Percentiles rank a stretch among this genome's conserved stretches.
These are phyloP conservation scores for Podochytrium sp. DNA, from an alignment of 192 early-diverging fungal species.

Conservation along the genomic window DNA sequence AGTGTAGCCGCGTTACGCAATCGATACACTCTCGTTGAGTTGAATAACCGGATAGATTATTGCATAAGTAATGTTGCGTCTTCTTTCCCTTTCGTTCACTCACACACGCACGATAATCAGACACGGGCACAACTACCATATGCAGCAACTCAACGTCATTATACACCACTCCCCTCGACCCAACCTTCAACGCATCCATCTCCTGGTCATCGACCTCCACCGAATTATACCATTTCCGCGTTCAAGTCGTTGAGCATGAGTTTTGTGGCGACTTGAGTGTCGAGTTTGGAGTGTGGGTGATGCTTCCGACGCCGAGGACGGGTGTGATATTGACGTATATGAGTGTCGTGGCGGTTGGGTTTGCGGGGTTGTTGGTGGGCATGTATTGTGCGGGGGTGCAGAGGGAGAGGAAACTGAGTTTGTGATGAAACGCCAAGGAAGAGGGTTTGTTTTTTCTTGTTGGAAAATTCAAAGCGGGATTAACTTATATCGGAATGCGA, in stretches of 20 bases:
- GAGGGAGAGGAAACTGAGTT: neutral
- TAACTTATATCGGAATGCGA: too few relatives aligned
- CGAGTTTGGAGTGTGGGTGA: conserved; percentile 31
- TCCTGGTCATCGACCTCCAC: conserved; percentile 9
- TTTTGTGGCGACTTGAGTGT: conserved; percentile 2
- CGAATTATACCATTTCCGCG: conserved; percentile 34
- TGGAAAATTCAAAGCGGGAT: too few relatives aligned
- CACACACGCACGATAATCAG: neutral
- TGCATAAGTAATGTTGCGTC: conserved; percentile 13
- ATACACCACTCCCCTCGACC: conserved; percentile 20
- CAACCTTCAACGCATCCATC: conserved; percentile 3
- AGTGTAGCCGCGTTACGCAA: neutral
- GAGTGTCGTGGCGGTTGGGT: conserved; percentile 23
- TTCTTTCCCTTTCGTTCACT: neutral
- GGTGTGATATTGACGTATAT: conserved; percentile 24
- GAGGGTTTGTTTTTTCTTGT: too few relatives aligned
- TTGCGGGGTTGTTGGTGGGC: conserved; percentile 19
- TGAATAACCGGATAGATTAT: conserved; percentile 37
- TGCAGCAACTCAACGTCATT: neutral
- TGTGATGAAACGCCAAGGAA: too few relatives aligned
- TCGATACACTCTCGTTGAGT: conserved; percentile 18
- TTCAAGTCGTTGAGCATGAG: conserved; percentile 22
- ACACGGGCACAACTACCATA: conserved; percentile 4
- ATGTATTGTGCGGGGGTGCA: neutral
- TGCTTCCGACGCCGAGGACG: conserved; percentile 27